These are phyloP conservation scores for Citrus unshiu DNA, from an alignment of 345 rosid species.

Conservation along the genomic window DNA sequence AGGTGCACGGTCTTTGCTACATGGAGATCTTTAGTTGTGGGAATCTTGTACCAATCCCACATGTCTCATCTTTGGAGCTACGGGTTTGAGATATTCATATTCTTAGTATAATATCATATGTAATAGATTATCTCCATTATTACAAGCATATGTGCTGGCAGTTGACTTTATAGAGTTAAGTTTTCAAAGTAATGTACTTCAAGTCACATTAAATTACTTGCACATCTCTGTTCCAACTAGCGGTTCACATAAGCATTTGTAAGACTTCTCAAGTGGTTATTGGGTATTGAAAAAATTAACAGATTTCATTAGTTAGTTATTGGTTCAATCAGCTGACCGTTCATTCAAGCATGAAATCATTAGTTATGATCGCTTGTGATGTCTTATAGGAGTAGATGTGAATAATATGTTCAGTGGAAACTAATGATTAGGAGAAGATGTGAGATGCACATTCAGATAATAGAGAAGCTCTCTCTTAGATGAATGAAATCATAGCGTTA, in stretches of 20 bases:
- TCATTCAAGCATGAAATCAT: not conserved
- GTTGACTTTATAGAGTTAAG: not conserved
- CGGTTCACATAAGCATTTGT: not conserved
- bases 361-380: not conserved
- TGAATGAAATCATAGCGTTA: not conserved
- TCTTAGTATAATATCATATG: not conserved
- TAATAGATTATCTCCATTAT: not conserved
- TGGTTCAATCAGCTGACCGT: not conserved
- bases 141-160: not conserved
- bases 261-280: not conserved
- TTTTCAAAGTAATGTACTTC: no score
- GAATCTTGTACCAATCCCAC: constrained; percentile 29
- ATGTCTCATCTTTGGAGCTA: constrained; percentile 1
- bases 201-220: not conserved
- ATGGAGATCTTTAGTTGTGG: constrained; percentile 22
- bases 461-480: not conserved
- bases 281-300: not conserved
- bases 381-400: not conserved
- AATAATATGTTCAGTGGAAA: not conserved
- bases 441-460: not conserved
- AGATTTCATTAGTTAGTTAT: not conserved
- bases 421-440: not conserved
- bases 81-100: not conserved
- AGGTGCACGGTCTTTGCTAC: constrained; percentile 21
- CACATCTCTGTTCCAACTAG: not conserved